Conservation (phyloP, 2,329 filamentous ascomycete genomes). For the Penicillium crustosum region DNA sequence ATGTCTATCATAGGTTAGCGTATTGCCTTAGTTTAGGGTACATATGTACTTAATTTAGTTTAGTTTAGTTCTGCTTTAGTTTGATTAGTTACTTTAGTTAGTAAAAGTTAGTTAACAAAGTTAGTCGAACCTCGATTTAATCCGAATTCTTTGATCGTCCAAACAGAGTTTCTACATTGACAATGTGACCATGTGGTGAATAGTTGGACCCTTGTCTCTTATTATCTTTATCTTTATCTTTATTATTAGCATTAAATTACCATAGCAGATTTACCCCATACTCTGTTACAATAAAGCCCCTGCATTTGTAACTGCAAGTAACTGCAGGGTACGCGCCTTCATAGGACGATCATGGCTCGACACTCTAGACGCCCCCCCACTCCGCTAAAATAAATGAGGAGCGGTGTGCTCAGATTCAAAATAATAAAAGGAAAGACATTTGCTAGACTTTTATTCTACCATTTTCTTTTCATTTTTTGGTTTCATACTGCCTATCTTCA, state of each 20-base stretch:
- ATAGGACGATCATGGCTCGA: slow-evolving; percentile 6
- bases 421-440: background rate
- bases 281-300: slow-evolving; percentile 4
- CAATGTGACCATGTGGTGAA: background rate
- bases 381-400: slow-evolving; percentile 15
- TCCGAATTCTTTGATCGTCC: background rate
- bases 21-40: no score
- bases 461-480: background rate
- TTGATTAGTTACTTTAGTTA: no score
- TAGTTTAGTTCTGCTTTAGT: background rate
- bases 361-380: slow-evolving; percentile 12
- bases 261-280: background rate
- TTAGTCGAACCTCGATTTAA: background rate
- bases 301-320: slow-evolving; percentile 14
- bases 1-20: background rate
- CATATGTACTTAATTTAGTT: no score
- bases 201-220: no score
- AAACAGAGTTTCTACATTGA: background rate
- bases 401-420: slow-evolving; percentile 13
- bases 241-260: background rate
- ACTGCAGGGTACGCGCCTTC: background rate
- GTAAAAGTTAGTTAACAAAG: background rate
- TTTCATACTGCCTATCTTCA: slow-evolving; percentile 7
- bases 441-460: background rate
- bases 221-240: background rate